Percentiles rank a stretch among this genome's conserved stretches.
These are phyloP conservation scores for Cyathus pygmaeus DNA, from an alignment of 1,284 basidiomycete species.

Conservation along the genomic window DNA sequence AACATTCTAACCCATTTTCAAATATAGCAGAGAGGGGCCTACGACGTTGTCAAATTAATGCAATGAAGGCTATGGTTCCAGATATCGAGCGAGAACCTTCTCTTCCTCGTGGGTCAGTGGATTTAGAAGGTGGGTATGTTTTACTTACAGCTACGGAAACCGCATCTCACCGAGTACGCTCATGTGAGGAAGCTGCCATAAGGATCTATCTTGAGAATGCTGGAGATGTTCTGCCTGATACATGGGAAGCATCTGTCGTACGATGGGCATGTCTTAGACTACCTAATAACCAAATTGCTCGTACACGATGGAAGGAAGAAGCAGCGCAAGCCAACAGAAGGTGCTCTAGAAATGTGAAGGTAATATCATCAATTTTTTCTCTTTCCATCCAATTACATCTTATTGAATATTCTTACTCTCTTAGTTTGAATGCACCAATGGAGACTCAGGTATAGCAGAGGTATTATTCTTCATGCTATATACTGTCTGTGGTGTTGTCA, in stretches of 20 bases:
- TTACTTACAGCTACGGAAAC: conserved; percentile 16
- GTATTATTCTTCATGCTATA: neutral
- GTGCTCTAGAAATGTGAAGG: too few relatives aligned
- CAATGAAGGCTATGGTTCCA: conserved; percentile 30
- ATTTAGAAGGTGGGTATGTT: conserved; percentile 28
- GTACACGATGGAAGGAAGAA: too few relatives aligned
- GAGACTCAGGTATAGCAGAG: neutral
- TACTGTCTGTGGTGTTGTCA: neutral
- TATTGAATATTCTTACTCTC: too few relatives aligned
- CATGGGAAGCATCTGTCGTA: neutral
- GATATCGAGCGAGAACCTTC: conserved; percentile 32
- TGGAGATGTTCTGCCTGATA: neutral
- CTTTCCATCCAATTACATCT: neutral
- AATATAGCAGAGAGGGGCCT: conserved; percentile 33
- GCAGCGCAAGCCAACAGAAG: too few relatives aligned
- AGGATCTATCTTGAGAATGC: neutral
- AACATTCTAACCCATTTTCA: conserved; percentile 22
- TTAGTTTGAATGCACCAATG: neutral
- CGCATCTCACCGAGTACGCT: conserved; percentile 10
- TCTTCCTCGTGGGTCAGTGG: conserved; percentile 25
- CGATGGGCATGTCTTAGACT: too few relatives aligned
- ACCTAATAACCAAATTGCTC: too few relatives aligned
- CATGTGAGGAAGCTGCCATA: neutral
- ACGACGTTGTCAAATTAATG: conserved; percentile 34
- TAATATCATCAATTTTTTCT: too few relatives aligned